A percentile compares a stretch with the other conserved stretches of the same genome.
Conservation (phyloP, 2,329 filamentous ascomycete species). For the Domatiomyces catenatus region DNA sequence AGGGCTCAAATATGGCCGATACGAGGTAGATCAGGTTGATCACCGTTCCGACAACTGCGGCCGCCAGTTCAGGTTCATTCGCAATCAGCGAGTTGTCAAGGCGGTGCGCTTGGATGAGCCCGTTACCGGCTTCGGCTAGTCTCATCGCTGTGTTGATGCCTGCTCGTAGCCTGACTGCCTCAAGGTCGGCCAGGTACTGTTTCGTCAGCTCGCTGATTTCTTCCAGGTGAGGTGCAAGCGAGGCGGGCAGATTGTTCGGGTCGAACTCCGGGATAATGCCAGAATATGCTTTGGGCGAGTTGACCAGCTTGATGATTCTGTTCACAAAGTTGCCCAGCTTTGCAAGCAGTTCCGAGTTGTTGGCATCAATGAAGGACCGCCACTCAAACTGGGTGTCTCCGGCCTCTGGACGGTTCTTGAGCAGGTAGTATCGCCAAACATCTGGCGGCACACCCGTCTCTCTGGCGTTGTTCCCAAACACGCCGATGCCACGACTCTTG, state of each 20-base stretch:
- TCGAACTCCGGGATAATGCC: slow-evolving; percentile 49
- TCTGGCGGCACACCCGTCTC: slow-evolving; percentile 71
- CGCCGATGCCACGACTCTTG: slow-evolving; percentile 76
- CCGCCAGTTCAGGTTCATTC: slow-evolving; percentile 43
- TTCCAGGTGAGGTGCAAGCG: slow-evolving; percentile 25
- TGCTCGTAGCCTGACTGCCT: slow-evolving; percentile 44
- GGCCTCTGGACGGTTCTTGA: slow-evolving; percentile 71
- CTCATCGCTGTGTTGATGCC: slow-evolving; percentile 40
- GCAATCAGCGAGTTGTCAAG: slow-evolving; percentile 48
- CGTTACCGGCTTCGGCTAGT: slow-evolving; percentile 44
- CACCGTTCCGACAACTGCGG: slow-evolving; percentile 57
- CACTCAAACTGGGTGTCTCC: slow-evolving; percentile 84
- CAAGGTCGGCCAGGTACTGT: slow-evolving; percentile 42
- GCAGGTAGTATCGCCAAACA: slow-evolving; percentile 87
- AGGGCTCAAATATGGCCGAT: slow-evolving; percentile 63
- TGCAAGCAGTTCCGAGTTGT: slow-evolving; percentile 75
- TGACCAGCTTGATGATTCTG: slow-evolving; percentile 58
- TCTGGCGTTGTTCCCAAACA: slow-evolving; percentile 80
- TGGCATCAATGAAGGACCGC: slow-evolving; percentile 64
- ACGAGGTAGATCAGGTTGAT: slow-evolving; percentile 73
- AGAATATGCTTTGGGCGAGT: slow-evolving; percentile 51
- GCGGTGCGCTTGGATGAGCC: slow-evolving; percentile 43
- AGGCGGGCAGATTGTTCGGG: slow-evolving; percentile 24
- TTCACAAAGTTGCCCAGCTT: slow-evolving; percentile 61
- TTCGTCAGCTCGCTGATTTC: slow-evolving; percentile 39